A percentile compares a stretch with the other conserved stretches of the same genome.
These are phyloP conservation scores for Cinnamomum micranthum DNA, from an alignment of 164 flowering plant genomes.

Conservation along the genomic window DNA sequence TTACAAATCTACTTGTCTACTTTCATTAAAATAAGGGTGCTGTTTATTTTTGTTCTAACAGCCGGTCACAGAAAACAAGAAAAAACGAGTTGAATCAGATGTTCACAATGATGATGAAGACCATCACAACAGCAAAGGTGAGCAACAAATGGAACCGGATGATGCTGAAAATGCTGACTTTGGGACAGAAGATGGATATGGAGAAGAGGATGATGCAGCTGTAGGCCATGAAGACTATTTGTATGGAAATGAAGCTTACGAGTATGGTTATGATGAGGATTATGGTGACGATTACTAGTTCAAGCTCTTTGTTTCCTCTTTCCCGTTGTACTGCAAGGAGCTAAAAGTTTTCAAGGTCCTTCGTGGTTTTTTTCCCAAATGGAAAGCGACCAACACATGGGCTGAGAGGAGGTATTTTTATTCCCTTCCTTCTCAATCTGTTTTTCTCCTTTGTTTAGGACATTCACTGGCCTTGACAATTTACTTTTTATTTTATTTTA, in stretches of 20 bases:
- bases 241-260: constrained; percentile 17
- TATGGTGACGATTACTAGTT: constrained; percentile 6
- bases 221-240: constrained; percentile 6
- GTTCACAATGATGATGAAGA: not conserved
- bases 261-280: constrained; percentile 16
- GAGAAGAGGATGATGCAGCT: constrained; percentile 15
- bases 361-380: not conserved
- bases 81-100: constrained; percentile 17
- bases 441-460: not conserved
- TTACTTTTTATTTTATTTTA: too few relatives aligned
- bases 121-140: not conserved
- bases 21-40: not conserved
- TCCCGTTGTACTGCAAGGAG: not conserved
- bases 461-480: too few relatives aligned
- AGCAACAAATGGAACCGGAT: constrained; percentile 5
- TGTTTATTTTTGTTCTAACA: not conserved
- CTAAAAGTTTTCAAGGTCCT: not conserved
- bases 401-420: not conserved
- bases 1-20: not conserved
- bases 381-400: not conserved
- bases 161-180: constrained; percentile 2
- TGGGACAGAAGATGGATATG: constrained; percentile 14
- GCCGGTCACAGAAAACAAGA: constrained; percentile 11
- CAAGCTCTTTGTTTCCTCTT: not conserved
- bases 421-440: not conserved